Percentiles rank a stretch among this genome's conserved stretches.
These are phyloP conservation scores for Paraglomus occultum DNA, from an alignment of 192 early-diverging fungal genomes.

Conservation along the genomic window DNA sequence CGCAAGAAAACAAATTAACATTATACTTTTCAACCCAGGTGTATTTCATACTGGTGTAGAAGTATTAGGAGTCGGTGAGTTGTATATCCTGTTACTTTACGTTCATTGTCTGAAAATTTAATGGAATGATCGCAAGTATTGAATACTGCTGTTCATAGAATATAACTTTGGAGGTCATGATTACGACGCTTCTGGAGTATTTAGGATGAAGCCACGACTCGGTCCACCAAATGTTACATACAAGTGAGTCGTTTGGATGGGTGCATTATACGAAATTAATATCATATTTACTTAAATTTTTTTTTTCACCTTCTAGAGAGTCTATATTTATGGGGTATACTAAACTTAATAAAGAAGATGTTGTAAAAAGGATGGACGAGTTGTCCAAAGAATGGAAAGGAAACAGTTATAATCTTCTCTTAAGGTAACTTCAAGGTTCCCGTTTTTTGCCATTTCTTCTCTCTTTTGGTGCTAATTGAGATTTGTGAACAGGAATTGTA, in stretches of 20 bases:
- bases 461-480: not conserved
- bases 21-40: constrained; percentile 24
- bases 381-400: constrained; percentile 19
- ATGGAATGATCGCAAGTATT: not conserved
- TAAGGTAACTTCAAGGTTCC: constrained; percentile 15
- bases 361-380: constrained; percentile 13
- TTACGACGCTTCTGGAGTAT: constrained; percentile 43
- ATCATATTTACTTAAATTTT: not conserved
- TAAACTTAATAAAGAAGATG: constrained; percentile 17
- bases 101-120: not conserved
- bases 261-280: not conserved
- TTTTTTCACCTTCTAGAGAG: constrained; percentile 2
- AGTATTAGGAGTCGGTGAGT: constrained; percentile 39
- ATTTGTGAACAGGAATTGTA: constrained; percentile 8
- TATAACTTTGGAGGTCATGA: constrained; percentile 48
- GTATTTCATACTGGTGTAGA: constrained; percentile 46
- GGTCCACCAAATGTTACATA: constrained; percentile 42
- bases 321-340: constrained; percentile 20
- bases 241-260: constrained; percentile 32
- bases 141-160: constrained; percentile 25
- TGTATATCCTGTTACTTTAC: not conserved
- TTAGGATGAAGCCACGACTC: constrained; percentile 37
- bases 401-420: constrained; percentile 23
- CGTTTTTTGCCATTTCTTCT: not conserved
- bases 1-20: not conserved